Evolutionary conservation across 2,329 filamentous ascomycete genomes (phyloP), one percentile per base, ranked within the genome.

Genomic region (Leptographium wingfieldii): DNA sequence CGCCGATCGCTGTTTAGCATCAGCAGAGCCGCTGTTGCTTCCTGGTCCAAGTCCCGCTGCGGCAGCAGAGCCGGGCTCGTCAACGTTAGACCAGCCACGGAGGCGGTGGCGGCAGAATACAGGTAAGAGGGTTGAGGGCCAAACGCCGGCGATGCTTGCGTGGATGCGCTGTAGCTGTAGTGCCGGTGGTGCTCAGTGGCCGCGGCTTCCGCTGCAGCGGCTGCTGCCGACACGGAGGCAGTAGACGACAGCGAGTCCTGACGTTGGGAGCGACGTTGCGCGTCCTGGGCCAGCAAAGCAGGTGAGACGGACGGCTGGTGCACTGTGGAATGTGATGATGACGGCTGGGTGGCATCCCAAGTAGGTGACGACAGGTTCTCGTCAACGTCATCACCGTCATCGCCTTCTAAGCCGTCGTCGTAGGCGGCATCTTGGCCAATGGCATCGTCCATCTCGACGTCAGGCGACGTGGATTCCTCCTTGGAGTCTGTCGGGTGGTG

Each of bases 1-100:
- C 89, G 79, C 49, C 89, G 81, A 69, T 94, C 90, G 59, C 79
- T 84, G 65, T 92, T 95, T 61, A 96, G 76, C 91, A 96, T 95
- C 70, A 96, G 73, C 66, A 96, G 71, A 3, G 91, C 92, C 14
- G 90, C 86, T 9, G 90, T 94, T 1, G 90, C 92, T 70, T 94
- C 90, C 62, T 91, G 86, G 63, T 88, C 84, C 5, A 82, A 67
- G 56, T 85, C 81, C 43, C 75, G 74, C 67, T 82, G 79, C 0
- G 83, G 81, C 25, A 73, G 68, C 53, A 85, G 69, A 9, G 77
- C 77, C 1, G 82, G 83, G 63, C 82, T 85, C 6, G 84, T 83
- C 61, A 84, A 68, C 0, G 80, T 74, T 56, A 79, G 86, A 2
- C 73, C 77, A 56, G 73, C 73, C 3, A 71, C 71, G 19, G 78